These are phyloP conservation scores for Abortiporus biennis DNA, from an alignment of 1,284 basidiomycete species.

Conservation along the genomic window DNA sequence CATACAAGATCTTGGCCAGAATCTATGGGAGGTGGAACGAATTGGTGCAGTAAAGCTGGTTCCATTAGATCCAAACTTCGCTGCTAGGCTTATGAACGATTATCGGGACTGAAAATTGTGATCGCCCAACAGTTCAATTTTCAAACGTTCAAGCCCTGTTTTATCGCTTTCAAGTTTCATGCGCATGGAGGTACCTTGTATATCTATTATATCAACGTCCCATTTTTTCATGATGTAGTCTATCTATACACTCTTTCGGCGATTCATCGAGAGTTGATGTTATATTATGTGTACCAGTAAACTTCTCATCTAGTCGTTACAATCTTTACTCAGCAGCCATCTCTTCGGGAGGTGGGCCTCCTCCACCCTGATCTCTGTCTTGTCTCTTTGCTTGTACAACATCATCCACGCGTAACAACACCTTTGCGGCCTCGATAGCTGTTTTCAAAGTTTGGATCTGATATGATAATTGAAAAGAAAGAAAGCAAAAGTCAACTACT, in stretches of 20 bases:
- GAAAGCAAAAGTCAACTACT: background rate
- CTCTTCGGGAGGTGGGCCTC: slow-evolving; percentile 51
- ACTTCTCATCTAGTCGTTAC: background rate
- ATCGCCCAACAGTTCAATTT: too few species aligned
- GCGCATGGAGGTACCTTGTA: background rate
- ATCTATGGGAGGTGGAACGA: too few species aligned
- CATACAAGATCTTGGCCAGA: too few species aligned
- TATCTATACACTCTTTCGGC: background rate
- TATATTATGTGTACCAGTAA: background rate
- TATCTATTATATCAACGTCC: background rate
- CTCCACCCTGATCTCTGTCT: slow-evolving; percentile 50
- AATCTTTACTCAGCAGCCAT: slow-evolving; percentile 20
- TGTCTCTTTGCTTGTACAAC: slow-evolving; percentile 83
- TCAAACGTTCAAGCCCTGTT: too few species aligned
- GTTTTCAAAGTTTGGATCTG: slow-evolving; percentile 96
- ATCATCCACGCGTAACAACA: slow-evolving; percentile 92
- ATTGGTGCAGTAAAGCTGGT: too few species aligned
- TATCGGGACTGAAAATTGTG: too few species aligned
- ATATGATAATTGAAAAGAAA: background rate
- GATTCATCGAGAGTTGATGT: background rate
- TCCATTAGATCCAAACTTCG: too few species aligned
- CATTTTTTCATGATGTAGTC: background rate
- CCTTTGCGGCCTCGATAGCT: slow-evolving; percentile 88
- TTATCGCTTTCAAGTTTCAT: too few species aligned
- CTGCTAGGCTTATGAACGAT: too few species aligned